These are phyloP conservation scores for Rusavskia elegans DNA, from an alignment of 495 filamentous ascomycete genomes.

Conservation along the genomic window DNA sequence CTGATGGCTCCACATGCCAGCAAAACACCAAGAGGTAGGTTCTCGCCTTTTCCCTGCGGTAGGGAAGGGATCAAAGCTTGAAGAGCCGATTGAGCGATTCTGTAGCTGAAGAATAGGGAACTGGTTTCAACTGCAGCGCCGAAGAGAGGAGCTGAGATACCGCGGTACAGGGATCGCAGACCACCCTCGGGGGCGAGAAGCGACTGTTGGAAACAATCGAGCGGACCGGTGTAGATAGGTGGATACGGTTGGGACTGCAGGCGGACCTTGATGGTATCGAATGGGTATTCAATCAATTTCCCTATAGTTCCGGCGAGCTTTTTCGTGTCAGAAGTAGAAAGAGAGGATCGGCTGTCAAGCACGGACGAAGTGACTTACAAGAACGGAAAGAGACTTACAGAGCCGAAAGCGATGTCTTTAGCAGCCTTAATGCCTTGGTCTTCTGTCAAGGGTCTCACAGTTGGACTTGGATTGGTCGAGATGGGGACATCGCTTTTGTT, in stretches of 20 bases:
- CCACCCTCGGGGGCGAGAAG: conserved; percentile 51
- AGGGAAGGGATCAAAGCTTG: conserved; percentile 30
- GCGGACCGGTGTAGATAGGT: conserved; percentile 64
- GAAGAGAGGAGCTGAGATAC: conserved; percentile 77
- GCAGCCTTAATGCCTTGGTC: conserved; percentile 48
- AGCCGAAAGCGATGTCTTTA: conserved; percentile 74
- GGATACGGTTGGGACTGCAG: conserved; percentile 60
- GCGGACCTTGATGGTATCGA: conserved; percentile 91
- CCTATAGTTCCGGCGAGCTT: conserved; percentile 77
- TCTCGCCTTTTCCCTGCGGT: conserved; percentile 22
- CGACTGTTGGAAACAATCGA: conserved; percentile 88
- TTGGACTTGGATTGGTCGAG: neutral
- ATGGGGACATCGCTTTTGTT: neutral
- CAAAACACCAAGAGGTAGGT: conserved; percentile 56
- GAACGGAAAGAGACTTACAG: conserved; percentile 68
- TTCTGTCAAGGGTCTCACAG: conserved; percentile 17
- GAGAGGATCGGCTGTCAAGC: neutral
- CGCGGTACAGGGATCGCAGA: conserved; percentile 69
- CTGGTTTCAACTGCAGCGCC: conserved; percentile 92
- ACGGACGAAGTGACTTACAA: conserved; percentile 31
- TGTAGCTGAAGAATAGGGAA: conserved; percentile 81
- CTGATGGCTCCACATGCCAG: conserved; percentile 64
- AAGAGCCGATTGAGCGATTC: conserved; percentile 51
- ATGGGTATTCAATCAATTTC: conserved; percentile 95
- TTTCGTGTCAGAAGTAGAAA: neutral